Base-by-base conservation (phyloP, 2,329 filamentous ascomycete genomes). In the Colletotrichum simmondsii region DNA sequence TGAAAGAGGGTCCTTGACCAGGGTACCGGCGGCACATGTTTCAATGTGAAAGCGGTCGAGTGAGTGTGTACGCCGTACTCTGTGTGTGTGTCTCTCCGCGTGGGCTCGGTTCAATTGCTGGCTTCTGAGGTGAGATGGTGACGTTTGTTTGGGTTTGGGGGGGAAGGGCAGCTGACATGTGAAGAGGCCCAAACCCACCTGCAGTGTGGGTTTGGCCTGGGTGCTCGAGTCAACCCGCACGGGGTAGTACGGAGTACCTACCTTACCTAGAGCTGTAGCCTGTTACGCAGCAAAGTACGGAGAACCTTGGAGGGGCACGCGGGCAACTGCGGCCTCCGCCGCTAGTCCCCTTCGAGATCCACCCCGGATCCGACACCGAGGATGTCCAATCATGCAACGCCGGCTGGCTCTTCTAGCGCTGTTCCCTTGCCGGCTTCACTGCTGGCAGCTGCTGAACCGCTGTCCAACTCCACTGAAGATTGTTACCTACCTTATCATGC, bases 61-160 rank as follows among this genome's bases (percentile, higher is more conserved):
- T 52, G 49, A 57, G 49, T 71, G 49, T 71, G 37, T 19, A 42
- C 32, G 11, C 4, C 5, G 32, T 12, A 12, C 11, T 35, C 37
- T 19, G 5, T 32, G 30, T 16, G 35, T 42, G 37, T 42, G 37
- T 19, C 16, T 42, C 37, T 46, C 30, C 22, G 69, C 16, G 69
- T 63, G 61, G 60, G 60, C 71, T 73, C 71, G 71, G 71, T 71
- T 73, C 71, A 73, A 62, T 71, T 65, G 60, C 66, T 73, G 71
- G 71, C 68, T 46, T 56, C 66, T 56, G 56, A 65, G 60, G 66
- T 71, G 67, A 53, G 66, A 73, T 70, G 66, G 71, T 71, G 71
- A 73, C 71, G 71, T 71, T 61, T 63, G 60, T 70, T 65, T 73
- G 71, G 60, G 49, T 26, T 37, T 46, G 46, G 66, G 24, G 61